Base-by-base conservation (phyloP, 129 eudicot species). In the Lactuca sativa region DNA sequence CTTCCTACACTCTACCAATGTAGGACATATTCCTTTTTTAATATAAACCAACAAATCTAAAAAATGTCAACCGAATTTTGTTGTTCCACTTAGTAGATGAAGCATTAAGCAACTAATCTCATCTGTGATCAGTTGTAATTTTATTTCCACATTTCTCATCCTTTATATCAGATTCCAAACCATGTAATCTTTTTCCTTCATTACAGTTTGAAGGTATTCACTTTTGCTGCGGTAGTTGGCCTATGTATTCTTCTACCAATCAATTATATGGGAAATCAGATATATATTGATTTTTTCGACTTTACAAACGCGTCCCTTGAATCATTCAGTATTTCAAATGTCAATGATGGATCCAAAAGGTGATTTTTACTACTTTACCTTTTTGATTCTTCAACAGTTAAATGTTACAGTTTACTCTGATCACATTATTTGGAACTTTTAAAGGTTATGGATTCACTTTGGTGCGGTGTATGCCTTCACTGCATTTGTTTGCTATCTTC, bases 371-470 rank as follows among this genome's bases (percentile, higher is more conserved):
- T 47, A 64, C 41, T 65, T 72, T 25, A 49, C 18, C 65, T 34
- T 51, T 25, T 57, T 56, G 62, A 37, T 43, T 69, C 52, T 32
- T 62, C 9, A 72, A 38, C 48, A 10, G 6, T 9, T 53, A 13
- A 64, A 66, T n/a, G 17, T 47, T 8, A 49, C 13, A 67, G 56
- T 56, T 44, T 11, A 47, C 15, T 47, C 4, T 47, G 15, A 12
- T 10, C 52, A 47, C 52, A 47, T 47, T 47, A 47, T 12, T 47
- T 47, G 52, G 52, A 12, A 47, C 52, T 47, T 66, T 56, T 73
- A 68, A 84, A 95, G 99, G 97, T 87, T 95, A 71, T 95, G 99
- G 99, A 77, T 80, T 76, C 99, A 95, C 84, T 90, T 88, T 71
- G 74, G 77, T 76, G 96, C 90, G 52, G 80, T 80, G 31, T 95